Base-by-base conservation (phyloP, 2,329 filamentous ascomycete species). In the Ophiosphaerella korrae region DNA sequence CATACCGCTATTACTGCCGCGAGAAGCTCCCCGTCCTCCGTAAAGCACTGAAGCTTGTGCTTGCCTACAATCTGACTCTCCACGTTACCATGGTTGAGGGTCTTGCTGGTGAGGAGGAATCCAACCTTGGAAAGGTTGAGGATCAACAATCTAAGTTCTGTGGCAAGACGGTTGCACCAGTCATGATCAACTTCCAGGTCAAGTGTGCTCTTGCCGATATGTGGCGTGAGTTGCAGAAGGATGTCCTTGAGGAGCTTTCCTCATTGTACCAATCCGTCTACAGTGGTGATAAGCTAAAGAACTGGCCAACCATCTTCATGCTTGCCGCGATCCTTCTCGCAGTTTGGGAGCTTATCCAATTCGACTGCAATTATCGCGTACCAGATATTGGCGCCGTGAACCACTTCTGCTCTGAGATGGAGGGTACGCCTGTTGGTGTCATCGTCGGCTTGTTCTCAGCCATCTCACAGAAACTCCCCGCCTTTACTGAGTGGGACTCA, bases 131-230 rank as follows among this genome's bases (percentile, higher is more conserved):
- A 58, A 88, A 90, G 78, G 93, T 97, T 58, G 86, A 93, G 44
- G 89, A 94, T 67, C 85, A 90, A 66, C 84, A 88, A 46, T 96
- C 91, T 60, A 94, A 90, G 73, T 97, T 88, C 81, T 88, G 84
- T 65, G 92, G 92, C 68, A 93, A 93, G 80, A 92, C 88, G 32
- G 87, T 96, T 57, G 93, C 93, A 13, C 93, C 93, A 11, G 92
- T 97, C 71, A 96, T 97, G 92, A 95, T 97, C 84, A 97, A 97
- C 81, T 97, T 97, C 84, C 91, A 97, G 79, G 92, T 97, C 81
- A 97, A 97, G 84, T 94, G 90, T 68, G 92, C 92, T 47, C 87
- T 97, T 78, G 93, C 92, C 60, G 92, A 95, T 68, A 95, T 97
- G 90, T 97, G 93, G 93, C 92, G 93, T 60, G 92, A 96, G 75